phyloP scores from a whole-genome alignment of 2,329 filamentous ascomycete species.

The Fusarium temperatum region DNA sequence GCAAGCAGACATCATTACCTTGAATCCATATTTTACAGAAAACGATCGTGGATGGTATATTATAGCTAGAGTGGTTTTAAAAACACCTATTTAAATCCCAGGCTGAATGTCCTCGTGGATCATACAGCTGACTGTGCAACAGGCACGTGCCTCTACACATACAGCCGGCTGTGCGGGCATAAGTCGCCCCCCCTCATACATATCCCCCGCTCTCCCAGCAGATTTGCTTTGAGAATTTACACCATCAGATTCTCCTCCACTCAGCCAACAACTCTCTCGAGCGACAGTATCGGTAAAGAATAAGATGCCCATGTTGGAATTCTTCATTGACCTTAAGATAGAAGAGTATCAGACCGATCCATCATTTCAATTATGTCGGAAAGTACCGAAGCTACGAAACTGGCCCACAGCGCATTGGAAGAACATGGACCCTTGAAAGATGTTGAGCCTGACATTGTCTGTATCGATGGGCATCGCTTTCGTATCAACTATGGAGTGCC shows the following conservation, averaged over 20 bases:
- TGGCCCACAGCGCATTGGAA: neutral
- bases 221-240: fast-evolving
- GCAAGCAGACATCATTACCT: no score
- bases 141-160: no score
- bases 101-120: no score
- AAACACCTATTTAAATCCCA: no score
- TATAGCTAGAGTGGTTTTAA: no score
- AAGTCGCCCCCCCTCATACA: no score
- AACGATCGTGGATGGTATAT: no score
- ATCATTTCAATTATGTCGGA: neutral
- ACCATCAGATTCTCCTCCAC: fast-evolving
- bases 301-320: fast-evolving
- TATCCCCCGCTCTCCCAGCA: neutral
- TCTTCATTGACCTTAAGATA: fast-evolving
- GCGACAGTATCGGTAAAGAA: neutral
- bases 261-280: neutral
- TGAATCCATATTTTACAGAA: no score
- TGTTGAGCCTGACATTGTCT: neutral
- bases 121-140: no score
- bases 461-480: neutral
- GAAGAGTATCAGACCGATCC: neutral
- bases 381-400: neutral
- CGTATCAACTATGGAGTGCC: neutral
- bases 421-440: neutral
- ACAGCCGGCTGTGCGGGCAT: no score